Evolutionary conservation across 176 grass and related monocot genomes (phyloP), one percentile per base, ranked within the genome.

Genomic region (Musa troglodytarum): DNA sequence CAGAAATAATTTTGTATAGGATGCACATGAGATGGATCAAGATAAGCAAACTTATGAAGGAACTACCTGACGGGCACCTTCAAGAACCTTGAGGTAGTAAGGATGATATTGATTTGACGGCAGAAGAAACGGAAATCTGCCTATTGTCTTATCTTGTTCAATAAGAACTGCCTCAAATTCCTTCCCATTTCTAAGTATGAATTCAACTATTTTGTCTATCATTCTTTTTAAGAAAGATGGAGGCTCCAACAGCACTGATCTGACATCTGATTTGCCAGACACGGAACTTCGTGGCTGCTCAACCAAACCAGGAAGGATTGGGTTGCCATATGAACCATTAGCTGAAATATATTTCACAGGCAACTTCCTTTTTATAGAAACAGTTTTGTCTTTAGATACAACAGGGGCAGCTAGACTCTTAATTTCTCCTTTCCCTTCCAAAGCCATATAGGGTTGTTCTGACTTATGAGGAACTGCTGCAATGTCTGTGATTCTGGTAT

Each of bases 151-250:
- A 73, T 98, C 95, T 85, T 98, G 95, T 53, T 93, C 87, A 77
- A 98, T 87, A 58, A 98, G 84, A 58, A 93, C 87, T 71, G 79
- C 84, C 78, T 98, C 90, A 58, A 98, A 92, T 66, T 98, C 90
- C 64, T 90, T 88, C 54, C 95, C 95, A 21, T 98, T 98, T 74
- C 82, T 93, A 19, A 87, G 56, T 86, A 98, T 87, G 50, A 98
- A 93, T 65, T 98, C 95, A 15, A 92, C 82, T 80, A 98, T 99
- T 80, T 99, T 99, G 54, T 99, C 88, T 84, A 99, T 91, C 12
- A 84, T 87, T 25, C 79, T 78, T 65, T 91, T 94, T 76, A 99
- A 71, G 76, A 87, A 88, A 53, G 90, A 91, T 77, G 90, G 88
- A 74, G 90, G 95, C 68, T 99, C 95, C 88, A 94, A 84, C 23